Conservation (phyloP, 148 eudicot species). For the Mesembryanthemum crystallinum region DNA sequence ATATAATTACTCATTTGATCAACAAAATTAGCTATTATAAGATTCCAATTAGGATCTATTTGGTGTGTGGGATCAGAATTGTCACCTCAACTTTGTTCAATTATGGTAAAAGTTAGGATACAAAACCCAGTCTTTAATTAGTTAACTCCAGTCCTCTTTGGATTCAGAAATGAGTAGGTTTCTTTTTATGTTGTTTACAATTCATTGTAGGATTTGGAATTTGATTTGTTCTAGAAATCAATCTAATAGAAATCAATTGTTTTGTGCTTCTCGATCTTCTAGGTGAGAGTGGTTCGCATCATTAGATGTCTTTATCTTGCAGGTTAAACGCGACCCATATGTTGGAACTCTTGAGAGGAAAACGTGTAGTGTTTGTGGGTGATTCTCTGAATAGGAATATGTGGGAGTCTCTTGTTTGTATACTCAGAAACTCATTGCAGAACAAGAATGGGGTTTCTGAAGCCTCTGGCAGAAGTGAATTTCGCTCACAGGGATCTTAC, state of each 20-base stretch:
- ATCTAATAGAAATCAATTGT: neutral
- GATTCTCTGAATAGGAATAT: slow-evolving; percentile 88
- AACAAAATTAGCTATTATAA: no score
- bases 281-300: neutral
- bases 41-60: no score
- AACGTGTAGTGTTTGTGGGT: slow-evolving; percentile 71
- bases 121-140: no score
- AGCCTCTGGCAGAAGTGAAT: slow-evolving; percentile 57
- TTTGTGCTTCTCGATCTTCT: neutral
- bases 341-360: slow-evolving; percentile 65
- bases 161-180: no score
- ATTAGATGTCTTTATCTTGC: slow-evolving; percentile 3
- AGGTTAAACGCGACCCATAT: slow-evolving; percentile 59
- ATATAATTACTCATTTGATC: no score
- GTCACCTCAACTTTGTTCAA: no score
- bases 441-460: slow-evolving; percentile 60
- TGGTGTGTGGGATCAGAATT: no score
- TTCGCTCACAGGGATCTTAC: slow-evolving; percentile 54
- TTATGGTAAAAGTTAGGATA: no score
- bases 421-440: slow-evolving; percentile 49
- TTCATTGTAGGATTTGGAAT: no score
- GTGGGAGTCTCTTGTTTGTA: slow-evolving; percentile 85
- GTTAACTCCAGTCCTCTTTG: no score
- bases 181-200: no score
- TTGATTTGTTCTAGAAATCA: no score